Conservation (phyloP, 257 asterid genomes). For the Scutellaria baicalensis region DNA sequence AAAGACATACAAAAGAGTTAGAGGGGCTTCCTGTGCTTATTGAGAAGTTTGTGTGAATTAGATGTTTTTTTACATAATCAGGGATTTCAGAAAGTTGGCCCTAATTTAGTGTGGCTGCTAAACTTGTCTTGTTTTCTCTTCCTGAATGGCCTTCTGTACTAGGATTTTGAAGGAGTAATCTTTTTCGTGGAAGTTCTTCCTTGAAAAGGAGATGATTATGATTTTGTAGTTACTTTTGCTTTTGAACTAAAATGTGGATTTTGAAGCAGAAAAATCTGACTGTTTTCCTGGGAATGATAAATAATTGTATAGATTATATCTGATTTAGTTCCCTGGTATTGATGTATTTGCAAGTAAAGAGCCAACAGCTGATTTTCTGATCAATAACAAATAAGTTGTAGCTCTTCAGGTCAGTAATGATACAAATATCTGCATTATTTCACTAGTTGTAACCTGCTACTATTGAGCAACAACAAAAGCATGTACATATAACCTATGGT, state of each 20-base stretch:
- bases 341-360: neutral
- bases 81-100: too few species aligned
- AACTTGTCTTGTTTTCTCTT: too few species aligned
- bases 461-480: neutral
- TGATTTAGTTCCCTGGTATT: neutral
- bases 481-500: neutral
- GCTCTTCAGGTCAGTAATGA: neutral
- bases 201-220: neutral
- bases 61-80: too few species aligned
- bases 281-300: neutral
- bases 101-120: too few species aligned
- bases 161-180: too few species aligned
- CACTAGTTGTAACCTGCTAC: neutral
- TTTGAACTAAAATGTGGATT: neutral
- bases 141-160: too few species aligned
- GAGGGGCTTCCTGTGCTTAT: too few species aligned
- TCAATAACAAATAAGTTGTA: neutral
- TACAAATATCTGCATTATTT: neutral
- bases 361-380: neutral
- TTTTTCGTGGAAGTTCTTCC: too few species aligned
- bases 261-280: neutral
- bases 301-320: neutral
- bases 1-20: too few species aligned
- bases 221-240: neutral
- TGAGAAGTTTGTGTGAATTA: too few species aligned